These are phyloP conservation scores for Oryza australiensis DNA, from an alignment of 176 grass and related monocot genomes.

Conservation along the genomic window DNA sequence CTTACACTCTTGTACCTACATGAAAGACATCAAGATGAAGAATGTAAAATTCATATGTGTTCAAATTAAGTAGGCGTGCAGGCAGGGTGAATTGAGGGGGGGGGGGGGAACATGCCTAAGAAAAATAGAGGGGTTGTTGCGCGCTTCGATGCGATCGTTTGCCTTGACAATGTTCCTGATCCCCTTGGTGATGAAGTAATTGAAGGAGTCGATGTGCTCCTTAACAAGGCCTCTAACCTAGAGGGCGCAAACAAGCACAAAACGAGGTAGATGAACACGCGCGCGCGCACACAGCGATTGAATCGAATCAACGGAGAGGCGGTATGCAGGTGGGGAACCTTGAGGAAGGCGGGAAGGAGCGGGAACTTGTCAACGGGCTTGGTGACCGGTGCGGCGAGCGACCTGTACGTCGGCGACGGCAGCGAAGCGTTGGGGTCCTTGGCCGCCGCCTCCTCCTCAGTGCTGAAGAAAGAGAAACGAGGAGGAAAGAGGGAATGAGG, in stretches of 20 bases:
- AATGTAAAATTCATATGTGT: not conserved
- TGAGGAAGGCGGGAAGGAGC: conserved; percentile 80
- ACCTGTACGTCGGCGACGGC: conserved; percentile 29
- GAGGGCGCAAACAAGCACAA: not conserved
- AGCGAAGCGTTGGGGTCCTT: not conserved
- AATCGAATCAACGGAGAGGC: not conserved
- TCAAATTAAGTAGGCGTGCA: too few relatives aligned
- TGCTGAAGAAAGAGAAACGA: not conserved
- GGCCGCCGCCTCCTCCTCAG: conserved; percentile 8
- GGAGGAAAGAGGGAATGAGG: too few relatives aligned
- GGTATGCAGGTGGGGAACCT: conserved; percentile 33
- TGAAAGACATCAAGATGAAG: not conserved
- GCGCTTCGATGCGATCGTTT: conserved; percentile 54
- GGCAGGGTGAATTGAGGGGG: too few relatives aligned
- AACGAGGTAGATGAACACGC: too few relatives aligned
- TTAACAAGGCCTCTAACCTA: conserved; percentile 89
- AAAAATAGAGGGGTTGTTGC: conserved; percentile 59
- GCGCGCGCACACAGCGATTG: not conserved
- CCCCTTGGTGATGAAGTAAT: conserved; percentile 74
- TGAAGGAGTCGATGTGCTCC: conserved; percentile 85
- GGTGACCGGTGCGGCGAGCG: conserved; percentile 57
- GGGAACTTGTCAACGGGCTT: conserved; percentile 75
- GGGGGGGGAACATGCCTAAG: conserved; percentile 43
- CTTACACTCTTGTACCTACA: conserved; percentile 59
- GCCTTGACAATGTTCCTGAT: conserved; percentile 79